Conservation (phyloP, 1,284 basidiomycete species). For the Apiotrichum gracile region DNA sequence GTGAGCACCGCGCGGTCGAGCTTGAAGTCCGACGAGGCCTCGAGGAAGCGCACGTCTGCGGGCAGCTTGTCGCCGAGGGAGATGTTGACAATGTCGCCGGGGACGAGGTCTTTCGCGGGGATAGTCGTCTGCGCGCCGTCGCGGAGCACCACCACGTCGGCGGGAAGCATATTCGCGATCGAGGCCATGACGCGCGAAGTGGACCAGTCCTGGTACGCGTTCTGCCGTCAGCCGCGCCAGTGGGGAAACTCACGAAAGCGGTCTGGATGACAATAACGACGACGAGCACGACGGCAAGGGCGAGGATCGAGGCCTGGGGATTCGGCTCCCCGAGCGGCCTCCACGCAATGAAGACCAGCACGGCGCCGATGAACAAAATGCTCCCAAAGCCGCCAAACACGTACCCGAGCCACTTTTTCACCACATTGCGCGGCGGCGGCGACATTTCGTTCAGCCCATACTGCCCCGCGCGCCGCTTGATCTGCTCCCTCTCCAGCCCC, state of each 20-base stretch:
- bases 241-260: conserved; percentile 30
- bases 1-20: conserved; percentile 63
- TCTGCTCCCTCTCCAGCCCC: conserved; percentile 54
- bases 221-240: neutral
- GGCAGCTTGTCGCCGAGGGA: conserved; percentile 49
- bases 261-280: conserved; percentile 50
- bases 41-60: conserved; percentile 53
- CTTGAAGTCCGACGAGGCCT: conserved; percentile 52
- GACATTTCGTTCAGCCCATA: conserved; percentile 48
- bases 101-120: conserved; percentile 41
- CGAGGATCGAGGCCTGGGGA: conserved; percentile 50
- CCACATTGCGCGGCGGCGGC: conserved; percentile 42
- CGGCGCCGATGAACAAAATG: conserved; percentile 53
- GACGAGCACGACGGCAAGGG: conserved; percentile 49
- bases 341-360: conserved; percentile 52
- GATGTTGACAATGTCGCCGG: conserved; percentile 45
- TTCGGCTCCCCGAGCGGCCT: conserved; percentile 48
- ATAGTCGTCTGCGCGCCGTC: conserved; percentile 41
- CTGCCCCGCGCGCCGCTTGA: conserved; percentile 49
- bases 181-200: conserved; percentile 49
- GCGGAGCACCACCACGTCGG: conserved; percentile 43
- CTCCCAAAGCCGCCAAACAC: conserved; percentile 55
- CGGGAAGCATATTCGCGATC: conserved; percentile 49
- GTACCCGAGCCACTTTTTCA: conserved; percentile 49
- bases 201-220: conserved; percentile 39